Percentiles rank a stretch among this genome's conserved stretches.
Evolutionary conservation across 108 stramenopile genomes (phyloP).

Genomic region (Fragilariopsis cylindrus): DNA sequence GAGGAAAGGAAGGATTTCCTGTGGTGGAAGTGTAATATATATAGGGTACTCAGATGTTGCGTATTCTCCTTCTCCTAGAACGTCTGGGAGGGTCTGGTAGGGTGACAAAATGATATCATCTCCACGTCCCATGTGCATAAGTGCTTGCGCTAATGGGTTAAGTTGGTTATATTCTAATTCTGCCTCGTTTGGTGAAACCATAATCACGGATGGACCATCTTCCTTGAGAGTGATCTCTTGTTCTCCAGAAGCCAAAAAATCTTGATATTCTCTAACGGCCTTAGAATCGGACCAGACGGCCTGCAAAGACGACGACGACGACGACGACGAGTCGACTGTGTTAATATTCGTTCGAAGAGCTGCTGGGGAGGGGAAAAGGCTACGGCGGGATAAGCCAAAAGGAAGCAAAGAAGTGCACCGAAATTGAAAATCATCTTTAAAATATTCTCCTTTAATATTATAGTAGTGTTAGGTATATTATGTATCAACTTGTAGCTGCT

Average conservation of each 20-base stretch:
- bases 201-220: conserved; percentile 72
- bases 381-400: not conserved
- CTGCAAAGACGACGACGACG: conserved; percentile 14
- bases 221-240: conserved; percentile 60
- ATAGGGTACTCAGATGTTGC: conserved; percentile 67
- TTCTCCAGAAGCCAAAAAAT: conserved; percentile 75
- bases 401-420: too few species aligned
- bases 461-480: too few species aligned
- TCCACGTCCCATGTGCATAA: conserved; percentile 57
- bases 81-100: conserved; percentile 47
- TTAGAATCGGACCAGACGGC: conserved; percentile 57
- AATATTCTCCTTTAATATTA: too few species aligned
- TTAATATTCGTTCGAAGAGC: not conserved
- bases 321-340: not conserved
- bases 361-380: conserved; percentile 8
- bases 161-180: conserved; percentile 10
- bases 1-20: conserved; percentile 59
- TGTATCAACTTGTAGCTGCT: too few species aligned
- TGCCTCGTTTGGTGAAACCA: conserved; percentile 44
- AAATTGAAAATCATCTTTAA: too few species aligned
- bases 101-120: conserved; percentile 68
- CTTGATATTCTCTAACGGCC: conserved; percentile 69
- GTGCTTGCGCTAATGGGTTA: conserved; percentile 53
- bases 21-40: conserved; percentile 72
- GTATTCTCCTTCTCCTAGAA: conserved; percentile 31